Base-by-base conservation (phyloP, 352 stramenopile species). In the Labyrinthula sp. region DNA sequence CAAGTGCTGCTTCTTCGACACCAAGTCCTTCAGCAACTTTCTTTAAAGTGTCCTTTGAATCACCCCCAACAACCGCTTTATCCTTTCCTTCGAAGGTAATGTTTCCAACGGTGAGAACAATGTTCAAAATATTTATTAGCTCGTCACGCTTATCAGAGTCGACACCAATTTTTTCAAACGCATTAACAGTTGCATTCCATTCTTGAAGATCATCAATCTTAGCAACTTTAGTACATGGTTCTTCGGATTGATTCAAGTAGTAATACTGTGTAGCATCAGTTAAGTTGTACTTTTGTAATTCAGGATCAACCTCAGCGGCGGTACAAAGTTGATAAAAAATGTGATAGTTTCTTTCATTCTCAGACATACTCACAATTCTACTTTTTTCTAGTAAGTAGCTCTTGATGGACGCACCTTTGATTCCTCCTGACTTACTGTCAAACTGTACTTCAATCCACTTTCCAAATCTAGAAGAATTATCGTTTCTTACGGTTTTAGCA, bases 351-450 rank as follows among this genome's bases (percentile, higher is more conserved):
- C 81, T 64, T 35, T 52, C 43, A n/a, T 79, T 75, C n/a, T 72
- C 67, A 21, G 68, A 69, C 30, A 92, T 81, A 1, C 70, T 78
- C 20, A 95, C 76, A 2, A 95, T 61, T 10, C 84, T 71, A 6
- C 92, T 79, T 40, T 90, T 89, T 59, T 95, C 86, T 2, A 95
- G 58, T 17, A 95, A 56, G 48, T 84, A 82, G 24, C 67, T 73
- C 40, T 73, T 55, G 33, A 79, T 72, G 18, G 57, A 57, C 7
- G 68, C 69, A 12, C 72, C 72, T 1, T 66, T 52, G 2, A 81
- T 52, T 23, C 56, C 57, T 12, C 69, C 67, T 22, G 58, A 54
- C 15, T 72, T 54, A 47, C 71, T 73, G 47, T 69, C 64, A 29
- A 69, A 45, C 7, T 68, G 68, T 7, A 82, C 25, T 28, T 70